Base-by-base conservation (phyloP, 2,329 filamentous ascomycete genomes). In the Colletotrichum spinosum region DNA sequence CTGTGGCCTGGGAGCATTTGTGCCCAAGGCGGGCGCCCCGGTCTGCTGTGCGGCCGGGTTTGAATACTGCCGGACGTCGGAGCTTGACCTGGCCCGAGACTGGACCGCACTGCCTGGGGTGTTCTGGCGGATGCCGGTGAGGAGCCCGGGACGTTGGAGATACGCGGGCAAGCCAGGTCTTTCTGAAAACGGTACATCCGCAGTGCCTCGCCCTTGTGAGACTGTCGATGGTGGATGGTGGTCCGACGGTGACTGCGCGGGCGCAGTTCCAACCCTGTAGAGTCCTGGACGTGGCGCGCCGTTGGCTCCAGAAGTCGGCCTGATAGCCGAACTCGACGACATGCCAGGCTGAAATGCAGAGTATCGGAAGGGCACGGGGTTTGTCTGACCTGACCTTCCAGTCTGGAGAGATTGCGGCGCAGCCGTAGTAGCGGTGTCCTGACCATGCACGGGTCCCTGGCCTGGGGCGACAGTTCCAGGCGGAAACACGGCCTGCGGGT, bases 241-340 rank as follows among this genome's bases (percentile, higher is more conserved):
- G 9, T 49, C 38, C 13, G 13, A 15, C 8, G 41, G 37, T 9
- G 41, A 6, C 13, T 55, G 50, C 13, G 8, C 17, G 10, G 65
- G 60, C 12, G 54, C 56, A 4, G 65, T 68, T 33, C 49, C 54
- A 25, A 66, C 35, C 33, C 67, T 51, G 9, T 62, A 61, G 10
- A 58, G 38, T 8, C 9, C 13, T n/a, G 3, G 35, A 39, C 34
- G 7, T 52, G 0, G 13, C 33, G 38, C 39, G 17, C 4, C 39
- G 17, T 25, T 54, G 52, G 39, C 4, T 15, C 17, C n/a, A 8
- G n/a, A 17, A 12, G 38, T 2, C 12, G n/a, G 2, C 11, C 12
- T 15, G 34, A 39, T 12, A 11, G 10, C 15, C 11, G 34, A 10
- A 10, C 45, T 33, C 5, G 37, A 8, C 11, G 51, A 13, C 17